phyloP scores from a whole-genome alignment of 352 stramenopile genomes.

The Globisporangium spinosum region DNA sequence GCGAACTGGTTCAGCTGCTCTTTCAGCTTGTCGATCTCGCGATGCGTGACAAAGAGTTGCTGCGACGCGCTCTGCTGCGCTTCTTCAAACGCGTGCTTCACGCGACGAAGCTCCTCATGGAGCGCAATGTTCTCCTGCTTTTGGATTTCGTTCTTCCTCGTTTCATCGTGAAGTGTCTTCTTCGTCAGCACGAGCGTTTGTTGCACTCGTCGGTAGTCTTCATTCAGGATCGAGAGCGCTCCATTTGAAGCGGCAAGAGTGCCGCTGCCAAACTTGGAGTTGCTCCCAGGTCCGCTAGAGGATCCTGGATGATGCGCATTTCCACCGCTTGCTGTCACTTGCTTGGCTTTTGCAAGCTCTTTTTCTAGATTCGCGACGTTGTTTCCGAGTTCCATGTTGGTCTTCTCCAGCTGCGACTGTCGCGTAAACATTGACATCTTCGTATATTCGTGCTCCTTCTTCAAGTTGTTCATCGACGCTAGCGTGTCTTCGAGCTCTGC shows the following conservation, averaged over 20 bases:
- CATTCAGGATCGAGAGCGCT: slow-evolving; percentile 32
- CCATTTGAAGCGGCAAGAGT: slow-evolving; percentile 6
- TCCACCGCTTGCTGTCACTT: slow-evolving; percentile 14
- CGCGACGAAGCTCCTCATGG: slow-evolving; percentile 43
- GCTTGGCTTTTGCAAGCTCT: slow-evolving; percentile 46
- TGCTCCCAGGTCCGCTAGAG: neutral
- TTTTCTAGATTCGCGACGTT: slow-evolving; percentile 61
- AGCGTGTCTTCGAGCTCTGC: slow-evolving; percentile 68
- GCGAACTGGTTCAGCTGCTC: slow-evolving; percentile 34
- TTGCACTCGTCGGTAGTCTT: slow-evolving; percentile 60
- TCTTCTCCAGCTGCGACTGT: slow-evolving; percentile 71
- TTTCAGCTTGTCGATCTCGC: slow-evolving; percentile 47
- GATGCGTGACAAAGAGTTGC: slow-evolving; percentile 33
- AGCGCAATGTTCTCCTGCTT: slow-evolving; percentile 62
- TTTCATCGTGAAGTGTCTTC: slow-evolving; percentile 73
- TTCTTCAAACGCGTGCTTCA: slow-evolving; percentile 39
- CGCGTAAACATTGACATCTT: slow-evolving; percentile 71
- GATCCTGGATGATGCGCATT: neutral
- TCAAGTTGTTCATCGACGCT: slow-evolving; percentile 47
- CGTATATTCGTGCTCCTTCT: slow-evolving; percentile 57
- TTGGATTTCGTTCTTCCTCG: slow-evolving; percentile 57
- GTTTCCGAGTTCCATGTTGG: slow-evolving; percentile 66
- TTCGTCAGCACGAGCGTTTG: slow-evolving; percentile 66
- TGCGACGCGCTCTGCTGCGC: slow-evolving; percentile 33
- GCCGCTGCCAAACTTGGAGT: slow-evolving; percentile 11